Conservation (phyloP, 495 filamentous ascomycete genomes). For the Hypoxylon intermedium region DNA sequence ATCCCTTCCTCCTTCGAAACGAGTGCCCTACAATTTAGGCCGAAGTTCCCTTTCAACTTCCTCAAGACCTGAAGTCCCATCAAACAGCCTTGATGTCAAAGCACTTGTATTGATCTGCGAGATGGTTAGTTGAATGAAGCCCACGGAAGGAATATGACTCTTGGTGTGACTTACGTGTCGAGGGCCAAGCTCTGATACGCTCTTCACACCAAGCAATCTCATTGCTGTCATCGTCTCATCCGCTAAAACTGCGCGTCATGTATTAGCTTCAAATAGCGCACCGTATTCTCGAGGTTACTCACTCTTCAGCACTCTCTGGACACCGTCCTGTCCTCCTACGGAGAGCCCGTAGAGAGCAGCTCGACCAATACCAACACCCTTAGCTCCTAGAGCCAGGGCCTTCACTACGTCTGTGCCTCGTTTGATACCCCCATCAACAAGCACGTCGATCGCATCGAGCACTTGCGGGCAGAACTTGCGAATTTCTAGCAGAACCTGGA, state of each 20-base stretch:
- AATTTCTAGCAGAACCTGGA: slow-evolving; percentile 80
- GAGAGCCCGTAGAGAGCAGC: slow-evolving; percentile 74
- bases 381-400: slow-evolving; percentile 78
- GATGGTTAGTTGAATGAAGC: slow-evolving; percentile 1
- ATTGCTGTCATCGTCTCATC: slow-evolving; percentile 37
- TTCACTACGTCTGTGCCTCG: slow-evolving; percentile 82
- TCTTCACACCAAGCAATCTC: slow-evolving; percentile 34
- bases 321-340: slow-evolving; percentile 76
- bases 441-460: slow-evolving; percentile 72
- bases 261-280: slow-evolving; percentile 4
- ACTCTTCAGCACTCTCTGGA: slow-evolving; percentile 77
- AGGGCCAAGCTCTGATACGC: slow-evolving; percentile 22
- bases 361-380: slow-evolving; percentile 77
- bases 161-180: slow-evolving; percentile 36
- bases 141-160: too few species aligned
- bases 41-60: slow-evolving; percentile 21
- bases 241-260: slow-evolving; percentile 17
- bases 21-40: slow-evolving; percentile 16
- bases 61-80: slow-evolving; percentile 25
- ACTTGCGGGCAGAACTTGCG: slow-evolving; percentile 81
- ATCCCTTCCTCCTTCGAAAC: not conserved
- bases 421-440: slow-evolving; percentile 78
- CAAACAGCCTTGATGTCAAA: slow-evolving; percentile 19
- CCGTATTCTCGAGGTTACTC: slow-evolving; percentile 65
- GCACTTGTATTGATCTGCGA: slow-evolving; percentile 25